Evolutionary conservation across 2,329 filamentous ascomycete species (phyloP).

Genomic region (Aspergillus versicolor): DNA sequence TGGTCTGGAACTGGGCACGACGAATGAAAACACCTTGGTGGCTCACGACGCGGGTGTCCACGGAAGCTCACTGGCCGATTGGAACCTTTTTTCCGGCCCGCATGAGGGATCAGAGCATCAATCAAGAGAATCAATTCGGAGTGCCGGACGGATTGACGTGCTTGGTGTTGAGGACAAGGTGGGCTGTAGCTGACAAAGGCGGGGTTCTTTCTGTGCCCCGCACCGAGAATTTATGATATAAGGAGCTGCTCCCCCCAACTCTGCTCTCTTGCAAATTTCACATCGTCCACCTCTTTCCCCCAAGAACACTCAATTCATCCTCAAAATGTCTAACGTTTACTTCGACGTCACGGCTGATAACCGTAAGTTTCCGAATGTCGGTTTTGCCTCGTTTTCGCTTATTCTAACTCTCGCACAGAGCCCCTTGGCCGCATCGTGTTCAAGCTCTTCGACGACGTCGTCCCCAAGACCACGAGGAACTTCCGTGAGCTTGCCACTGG

Average conservation of each 20-base stretch:
- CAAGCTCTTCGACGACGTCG: slow-evolving; percentile 78
- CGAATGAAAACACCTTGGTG: neutral
- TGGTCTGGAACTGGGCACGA: neutral
- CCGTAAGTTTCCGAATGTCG: neutral
- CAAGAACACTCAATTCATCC: neutral
- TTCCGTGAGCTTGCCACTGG: slow-evolving; percentile 81
- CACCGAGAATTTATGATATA: slow-evolving; percentile 1
- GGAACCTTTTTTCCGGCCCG: neutral
- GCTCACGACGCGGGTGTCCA: neutral
- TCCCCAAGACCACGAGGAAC: slow-evolving; percentile 86
- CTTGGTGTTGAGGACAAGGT: neutral
- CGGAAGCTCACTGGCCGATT: neutral
- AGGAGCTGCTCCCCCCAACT: neutral
- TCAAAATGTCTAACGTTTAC: slow-evolving; percentile 8
- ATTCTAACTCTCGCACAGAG: neutral
- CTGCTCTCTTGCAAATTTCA: neutral
- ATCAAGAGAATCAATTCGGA: neutral
- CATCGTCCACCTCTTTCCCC: neutral
- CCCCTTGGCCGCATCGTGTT: slow-evolving; percentile 74
- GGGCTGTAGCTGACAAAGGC: slow-evolving; percentile 1
- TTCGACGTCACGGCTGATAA: neutral
- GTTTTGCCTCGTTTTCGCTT: neutral
- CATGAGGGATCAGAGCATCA: neutral
- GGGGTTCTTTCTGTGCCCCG: neutral
- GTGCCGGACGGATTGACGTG: neutral